These are phyloP conservation scores for Annona squamosa DNA, from an alignment of 164 flowering plant genomes.

Conservation along the genomic window DNA sequence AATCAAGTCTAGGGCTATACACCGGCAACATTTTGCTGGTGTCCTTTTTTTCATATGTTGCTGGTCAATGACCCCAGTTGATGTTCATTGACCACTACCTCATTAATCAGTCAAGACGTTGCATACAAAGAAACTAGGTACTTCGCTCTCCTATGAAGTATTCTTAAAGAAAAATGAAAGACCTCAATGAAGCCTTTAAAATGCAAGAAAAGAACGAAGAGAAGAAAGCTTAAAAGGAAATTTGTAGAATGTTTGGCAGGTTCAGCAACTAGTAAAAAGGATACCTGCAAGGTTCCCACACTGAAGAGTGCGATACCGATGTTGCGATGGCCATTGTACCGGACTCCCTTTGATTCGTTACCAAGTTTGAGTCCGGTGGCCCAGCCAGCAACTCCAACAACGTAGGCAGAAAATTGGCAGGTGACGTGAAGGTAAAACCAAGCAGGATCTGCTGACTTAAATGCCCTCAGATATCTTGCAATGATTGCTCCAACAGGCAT, in stretches of 20 bases:
- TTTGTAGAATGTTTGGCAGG: too few species aligned
- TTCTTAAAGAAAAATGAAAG: neutral
- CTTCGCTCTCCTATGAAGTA: neutral
- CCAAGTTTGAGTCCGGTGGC: slow-evolving; percentile 78
- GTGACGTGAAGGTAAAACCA: slow-evolving; percentile 77
- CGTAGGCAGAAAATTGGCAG: slow-evolving; percentile 64
- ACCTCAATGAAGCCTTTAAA: neutral
- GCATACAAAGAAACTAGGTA: neutral
- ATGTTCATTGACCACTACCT: neutral
- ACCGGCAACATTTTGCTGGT: neutral
- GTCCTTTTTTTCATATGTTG: neutral
- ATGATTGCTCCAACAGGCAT: slow-evolving; percentile 59
- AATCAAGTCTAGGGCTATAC: neutral
- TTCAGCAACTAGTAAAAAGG: neutral
- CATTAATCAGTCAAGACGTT: neutral
- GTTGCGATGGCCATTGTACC: slow-evolving; percentile 40
- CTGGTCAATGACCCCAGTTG: too few species aligned
- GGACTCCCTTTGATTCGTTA: slow-evolving; percentile 43
- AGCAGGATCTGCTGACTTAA: slow-evolving; percentile 60
- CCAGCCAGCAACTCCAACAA: slow-evolving; percentile 82
- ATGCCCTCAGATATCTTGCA: slow-evolving; percentile 55
- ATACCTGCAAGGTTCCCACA: slow-evolving; percentile 76
- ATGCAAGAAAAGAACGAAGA: neutral
- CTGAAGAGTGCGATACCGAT: slow-evolving; percentile 70
- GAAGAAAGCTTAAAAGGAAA: too few species aligned